Percentiles rank a stretch among this genome's conserved stretches.
Evolutionary conservation across 805 yeast genomes (phyloP).

Genomic region (Hermanozyma aechmeae): DNA sequence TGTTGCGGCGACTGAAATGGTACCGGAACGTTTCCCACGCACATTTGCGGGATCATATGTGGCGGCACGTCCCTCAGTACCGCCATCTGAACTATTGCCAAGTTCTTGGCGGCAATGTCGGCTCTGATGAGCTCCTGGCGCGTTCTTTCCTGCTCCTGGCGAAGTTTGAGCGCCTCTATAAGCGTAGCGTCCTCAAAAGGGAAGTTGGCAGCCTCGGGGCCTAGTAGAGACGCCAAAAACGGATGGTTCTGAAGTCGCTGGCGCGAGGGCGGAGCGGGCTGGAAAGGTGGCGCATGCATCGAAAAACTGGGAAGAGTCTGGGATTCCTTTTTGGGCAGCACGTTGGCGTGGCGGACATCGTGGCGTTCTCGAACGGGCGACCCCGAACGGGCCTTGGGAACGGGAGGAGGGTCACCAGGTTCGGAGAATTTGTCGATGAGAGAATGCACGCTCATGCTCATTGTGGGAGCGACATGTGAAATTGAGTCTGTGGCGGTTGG

Average conservation of each 20-base stretch:
- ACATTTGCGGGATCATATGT: slow-evolving; percentile 50
- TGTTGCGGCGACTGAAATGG: too few species aligned
- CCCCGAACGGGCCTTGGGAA: too few species aligned
- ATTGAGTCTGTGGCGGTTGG: too few species aligned
- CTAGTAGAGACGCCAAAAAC: background rate
- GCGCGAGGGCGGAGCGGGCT: background rate
- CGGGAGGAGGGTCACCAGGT: too few species aligned
- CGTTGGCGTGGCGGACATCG: too few species aligned
- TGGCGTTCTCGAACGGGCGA: too few species aligned
- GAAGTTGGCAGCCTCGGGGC: background rate
- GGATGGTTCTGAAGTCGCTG: background rate
- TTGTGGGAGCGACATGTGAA: too few species aligned
- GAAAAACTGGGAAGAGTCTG: too few species aligned
- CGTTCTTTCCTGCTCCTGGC: slow-evolving; percentile 70
- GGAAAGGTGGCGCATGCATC: background rate
- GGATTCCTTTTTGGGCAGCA: slow-evolving; percentile 33
- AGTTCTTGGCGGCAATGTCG: slow-evolving; percentile 51
- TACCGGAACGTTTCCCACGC: too few species aligned
- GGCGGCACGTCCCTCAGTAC: slow-evolving; percentile 55
- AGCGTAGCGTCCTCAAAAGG: slow-evolving; percentile 8
- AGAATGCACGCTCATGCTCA: slow-evolving; percentile 32
- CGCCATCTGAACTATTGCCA: slow-evolving; percentile 57
- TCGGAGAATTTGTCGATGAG: slow-evolving; percentile 25
- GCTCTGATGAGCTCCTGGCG: slow-evolving; percentile 68
- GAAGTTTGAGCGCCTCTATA: slow-evolving; percentile 46